phyloP scores from a whole-genome alignment of 164 flowering plant species.

The Umbilicus rupestris region DNA sequence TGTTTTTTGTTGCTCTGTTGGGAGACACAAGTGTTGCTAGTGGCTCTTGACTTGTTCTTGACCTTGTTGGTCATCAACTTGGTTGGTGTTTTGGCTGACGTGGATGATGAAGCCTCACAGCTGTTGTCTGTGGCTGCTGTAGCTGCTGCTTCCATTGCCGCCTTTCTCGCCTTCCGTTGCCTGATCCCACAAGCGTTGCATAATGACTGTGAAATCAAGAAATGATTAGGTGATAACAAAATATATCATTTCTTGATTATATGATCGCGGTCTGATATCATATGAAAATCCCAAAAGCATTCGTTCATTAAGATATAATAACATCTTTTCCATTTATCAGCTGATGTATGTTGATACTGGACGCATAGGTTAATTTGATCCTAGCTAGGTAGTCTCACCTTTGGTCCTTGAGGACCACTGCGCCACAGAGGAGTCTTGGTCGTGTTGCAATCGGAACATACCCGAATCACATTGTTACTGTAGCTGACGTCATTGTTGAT shows the following conservation, averaged over 20 bases:
- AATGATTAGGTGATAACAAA: no score
- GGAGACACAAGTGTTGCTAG: slow-evolving; percentile 5
- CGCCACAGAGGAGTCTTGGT: slow-evolving; percentile 48
- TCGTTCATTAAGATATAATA: no score
- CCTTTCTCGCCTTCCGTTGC: slow-evolving; percentile 41
- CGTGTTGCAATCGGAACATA: slow-evolving; percentile 37
- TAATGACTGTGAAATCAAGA: slow-evolving; percentile 28
- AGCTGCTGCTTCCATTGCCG: slow-evolving; percentile 25
- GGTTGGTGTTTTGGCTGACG: no score
- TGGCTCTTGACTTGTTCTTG: slow-evolving; percentile 12
- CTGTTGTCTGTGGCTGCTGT: slow-evolving; percentile 10
- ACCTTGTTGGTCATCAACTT: no score
- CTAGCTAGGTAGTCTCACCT: no score
- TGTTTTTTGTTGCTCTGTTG: slow-evolving; percentile 12
- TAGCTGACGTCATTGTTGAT: no score
- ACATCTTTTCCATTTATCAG: no score
- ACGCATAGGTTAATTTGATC: no score
- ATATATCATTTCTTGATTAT: no score
- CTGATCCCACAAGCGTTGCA: slow-evolving; percentile 60
- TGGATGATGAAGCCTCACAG: slow-evolving; percentile 8
- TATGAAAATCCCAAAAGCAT: no score
- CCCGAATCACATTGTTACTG: slow-evolving; percentile 17
- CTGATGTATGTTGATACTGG: no score
- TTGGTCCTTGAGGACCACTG: slow-evolving; percentile 31
- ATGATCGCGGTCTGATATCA: no score